phyloP scores from a whole-genome alignment of 306 rosid genomes.

The Geum urbanum region DNA sequence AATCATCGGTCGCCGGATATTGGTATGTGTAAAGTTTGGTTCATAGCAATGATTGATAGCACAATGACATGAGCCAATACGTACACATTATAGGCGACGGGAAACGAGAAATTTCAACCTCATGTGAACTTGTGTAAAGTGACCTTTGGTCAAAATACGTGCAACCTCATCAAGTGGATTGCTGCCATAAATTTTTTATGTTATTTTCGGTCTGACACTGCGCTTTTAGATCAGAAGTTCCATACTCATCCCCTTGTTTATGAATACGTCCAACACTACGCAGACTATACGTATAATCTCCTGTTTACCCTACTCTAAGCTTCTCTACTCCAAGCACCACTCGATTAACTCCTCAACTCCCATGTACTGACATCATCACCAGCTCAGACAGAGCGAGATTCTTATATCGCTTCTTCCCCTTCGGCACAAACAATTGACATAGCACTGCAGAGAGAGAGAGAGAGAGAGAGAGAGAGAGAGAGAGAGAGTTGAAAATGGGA shows the following conservation, averaged over 20 bases:
- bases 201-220: too few species aligned
- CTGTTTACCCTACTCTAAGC: background rate
- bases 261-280: background rate
- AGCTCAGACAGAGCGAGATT: background rate
- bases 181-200: too few species aligned
- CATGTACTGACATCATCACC: background rate
- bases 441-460: too few species aligned
- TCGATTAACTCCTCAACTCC: background rate
- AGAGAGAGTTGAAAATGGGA: conserved; percentile 40
- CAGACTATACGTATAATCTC: background rate
- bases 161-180: too few species aligned
- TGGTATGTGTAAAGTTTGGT: too few species aligned
- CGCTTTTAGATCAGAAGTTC: background rate
- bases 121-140: too few species aligned
- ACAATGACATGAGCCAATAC: too few species aligned
- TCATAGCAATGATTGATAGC: too few species aligned
- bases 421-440: background rate
- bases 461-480: background rate
- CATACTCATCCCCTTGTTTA: background rate
- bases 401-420: background rate
- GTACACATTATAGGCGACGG: too few species aligned
- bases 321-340: background rate
- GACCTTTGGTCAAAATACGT: too few species aligned
- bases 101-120: too few species aligned
- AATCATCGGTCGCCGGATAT: too few species aligned